Conservation (phyloP, 169 alveolate genomes). For the Prorocentrum cordatum region DNA sequence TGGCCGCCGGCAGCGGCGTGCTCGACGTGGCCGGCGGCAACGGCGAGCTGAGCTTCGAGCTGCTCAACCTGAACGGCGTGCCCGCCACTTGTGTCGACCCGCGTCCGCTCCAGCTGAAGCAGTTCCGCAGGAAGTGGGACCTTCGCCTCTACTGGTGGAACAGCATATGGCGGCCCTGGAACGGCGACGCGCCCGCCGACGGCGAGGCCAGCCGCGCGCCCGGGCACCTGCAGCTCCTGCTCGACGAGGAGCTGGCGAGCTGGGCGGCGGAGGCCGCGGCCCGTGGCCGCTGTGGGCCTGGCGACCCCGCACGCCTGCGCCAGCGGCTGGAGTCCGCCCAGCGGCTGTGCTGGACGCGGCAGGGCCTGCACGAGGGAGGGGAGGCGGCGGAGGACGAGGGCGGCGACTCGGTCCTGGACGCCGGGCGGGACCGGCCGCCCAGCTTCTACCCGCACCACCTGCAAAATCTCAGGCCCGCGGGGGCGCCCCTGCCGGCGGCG, state of each 20-base stretch:
- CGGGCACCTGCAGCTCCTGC: background rate
- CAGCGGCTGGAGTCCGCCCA: no score
- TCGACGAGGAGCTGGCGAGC: background rate
- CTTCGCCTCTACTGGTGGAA: conserved; percentile 26
- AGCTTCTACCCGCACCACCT: no score
- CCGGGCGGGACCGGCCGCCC: no score
- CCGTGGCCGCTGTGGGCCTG: no score
- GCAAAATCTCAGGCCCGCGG: no score
- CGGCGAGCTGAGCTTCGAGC: conserved; percentile 40
- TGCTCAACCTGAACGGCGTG: conserved; percentile 1
- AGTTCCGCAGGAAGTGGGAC: conserved; percentile 8
- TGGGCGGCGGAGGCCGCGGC: no score
- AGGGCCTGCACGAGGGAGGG: no score
- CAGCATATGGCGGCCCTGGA: background rate
- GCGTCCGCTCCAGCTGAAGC: background rate
- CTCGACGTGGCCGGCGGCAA: conserved; percentile 42
- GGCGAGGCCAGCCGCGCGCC: background rate
- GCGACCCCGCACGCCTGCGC: no score
- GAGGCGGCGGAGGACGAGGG: no score
- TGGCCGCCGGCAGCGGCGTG: background rate
- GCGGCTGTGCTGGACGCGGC: no score
- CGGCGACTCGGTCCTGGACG: no score
- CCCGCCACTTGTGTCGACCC: background rate
- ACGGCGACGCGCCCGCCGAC: background rate
- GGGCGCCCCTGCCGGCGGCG: no score